A percentile compares a stretch with the other conserved stretches of the same genome.
phyloP scores from a whole-genome alignment of 345 rosid genomes.

The Syzygium oleosum region DNA sequence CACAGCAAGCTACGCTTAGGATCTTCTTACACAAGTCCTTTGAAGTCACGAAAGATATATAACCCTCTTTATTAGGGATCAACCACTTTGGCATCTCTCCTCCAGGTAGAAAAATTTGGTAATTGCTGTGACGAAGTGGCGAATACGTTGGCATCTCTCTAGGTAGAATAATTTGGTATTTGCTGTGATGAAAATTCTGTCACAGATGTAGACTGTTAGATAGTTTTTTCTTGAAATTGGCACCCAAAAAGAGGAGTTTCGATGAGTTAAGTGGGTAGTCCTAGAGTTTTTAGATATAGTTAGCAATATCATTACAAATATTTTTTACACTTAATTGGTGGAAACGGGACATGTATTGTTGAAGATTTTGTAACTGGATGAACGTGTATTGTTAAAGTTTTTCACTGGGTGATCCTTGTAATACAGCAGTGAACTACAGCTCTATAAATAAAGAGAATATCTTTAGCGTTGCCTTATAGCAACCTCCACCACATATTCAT shows the following conservation, averaged over 20 bases:
- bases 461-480: background rate
- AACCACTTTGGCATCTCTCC: background rate
- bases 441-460: background rate
- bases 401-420: background rate
- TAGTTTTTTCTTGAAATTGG: background rate
- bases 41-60: background rate
- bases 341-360: background rate
- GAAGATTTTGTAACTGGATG: background rate
- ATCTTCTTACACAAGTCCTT: background rate
- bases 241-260: background rate
- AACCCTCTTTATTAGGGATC: background rate
- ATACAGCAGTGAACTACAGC: accelerated
- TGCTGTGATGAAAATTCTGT: background rate
- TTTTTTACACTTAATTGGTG: background rate
- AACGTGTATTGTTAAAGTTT: background rate
- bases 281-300: background rate
- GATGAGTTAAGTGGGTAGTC: background rate
- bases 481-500: accelerated
- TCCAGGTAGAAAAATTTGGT: background rate
- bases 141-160: too few relatives aligned
- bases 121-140: background rate
- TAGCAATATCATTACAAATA: background rate
- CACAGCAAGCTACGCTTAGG: background rate
- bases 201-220: background rate
- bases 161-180: background rate